phyloP scores from a whole-genome alignment of 2,329 filamentous ascomycete species.

The Xylariaceae sp. region DNA sequence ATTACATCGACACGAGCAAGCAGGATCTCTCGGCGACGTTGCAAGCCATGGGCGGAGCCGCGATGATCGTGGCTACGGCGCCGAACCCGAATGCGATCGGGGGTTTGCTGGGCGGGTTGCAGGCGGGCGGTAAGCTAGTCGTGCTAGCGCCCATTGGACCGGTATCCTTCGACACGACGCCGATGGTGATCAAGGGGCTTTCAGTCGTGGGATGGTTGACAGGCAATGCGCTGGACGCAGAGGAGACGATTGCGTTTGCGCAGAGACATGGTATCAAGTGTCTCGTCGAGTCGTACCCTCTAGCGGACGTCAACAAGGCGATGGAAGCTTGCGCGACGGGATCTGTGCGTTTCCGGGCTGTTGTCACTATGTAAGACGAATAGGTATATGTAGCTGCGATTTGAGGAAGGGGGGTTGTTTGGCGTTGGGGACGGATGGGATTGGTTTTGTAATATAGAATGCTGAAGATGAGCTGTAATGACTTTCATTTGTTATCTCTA shows the following conservation, averaged over 20 bases:
- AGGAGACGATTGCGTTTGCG: conserved; percentile 63
- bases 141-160: conserved; percentile 49
- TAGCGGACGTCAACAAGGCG: conserved; percentile 46
- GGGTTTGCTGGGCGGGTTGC: conserved; percentile 50
- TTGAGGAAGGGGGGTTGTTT: background rate
- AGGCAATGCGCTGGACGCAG: conserved; percentile 57
- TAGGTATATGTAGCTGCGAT: background rate
- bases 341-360: conserved; percentile 43
- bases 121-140: conserved; percentile 51
- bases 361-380: conserved; percentile 37
- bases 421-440: background rate
- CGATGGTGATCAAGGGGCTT: conserved; percentile 46
- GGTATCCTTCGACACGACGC: conserved; percentile 40
- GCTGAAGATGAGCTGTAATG: background rate
- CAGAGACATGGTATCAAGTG: conserved; percentile 57
- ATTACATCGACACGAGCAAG: conserved; percentile 53
- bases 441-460: background rate
- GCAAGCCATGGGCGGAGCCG: conserved; percentile 54
- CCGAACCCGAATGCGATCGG: conserved; percentile 53
- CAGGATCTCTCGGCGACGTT: conserved; percentile 46
- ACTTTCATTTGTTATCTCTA: background rate
- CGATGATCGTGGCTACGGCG: conserved; percentile 57
- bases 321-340: conserved; percentile 38
- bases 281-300: conserved; percentile 58
- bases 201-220: conserved; percentile 60